Conservation (phyloP, 192 early-diverging fungal genomes). For the Coemansia sp. region DNA sequence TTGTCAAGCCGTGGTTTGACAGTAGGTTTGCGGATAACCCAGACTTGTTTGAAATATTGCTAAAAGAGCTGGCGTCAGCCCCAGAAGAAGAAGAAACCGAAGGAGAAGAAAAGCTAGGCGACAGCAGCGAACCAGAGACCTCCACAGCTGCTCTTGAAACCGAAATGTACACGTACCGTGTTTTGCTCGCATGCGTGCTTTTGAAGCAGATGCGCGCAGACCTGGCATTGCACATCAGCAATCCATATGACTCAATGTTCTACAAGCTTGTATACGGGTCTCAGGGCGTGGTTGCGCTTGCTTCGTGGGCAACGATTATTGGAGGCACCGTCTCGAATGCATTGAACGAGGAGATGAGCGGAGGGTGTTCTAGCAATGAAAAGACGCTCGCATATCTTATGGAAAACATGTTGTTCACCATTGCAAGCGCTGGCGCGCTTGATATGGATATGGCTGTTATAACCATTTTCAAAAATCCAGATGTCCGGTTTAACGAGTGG, state of each 20-base stretch:
- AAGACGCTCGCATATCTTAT: background rate
- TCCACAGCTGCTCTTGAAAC: conserved; percentile 17
- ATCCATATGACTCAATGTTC: conserved; percentile 23
- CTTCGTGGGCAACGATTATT: background rate
- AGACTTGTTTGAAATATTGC: conserved; percentile 18
- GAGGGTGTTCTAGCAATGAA: background rate
- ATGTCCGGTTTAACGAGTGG: background rate
- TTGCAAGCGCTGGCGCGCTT: background rate
- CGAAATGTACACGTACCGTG: conserved; percentile 38
- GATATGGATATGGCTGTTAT: background rate
- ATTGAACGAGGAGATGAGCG: background rate
- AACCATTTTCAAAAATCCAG: background rate
- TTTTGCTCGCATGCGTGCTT: conserved; percentile 28
- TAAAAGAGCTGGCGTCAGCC: conserved; percentile 21
- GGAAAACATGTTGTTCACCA: background rate
- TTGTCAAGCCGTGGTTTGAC: conserved; percentile 43
- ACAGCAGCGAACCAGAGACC: background rate
- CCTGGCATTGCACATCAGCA: conserved; percentile 17
- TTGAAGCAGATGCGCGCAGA: conserved; percentile 46
- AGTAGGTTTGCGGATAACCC: conserved; percentile 9
- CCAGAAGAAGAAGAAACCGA: conserved; percentile 6
- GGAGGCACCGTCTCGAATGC: background rate
- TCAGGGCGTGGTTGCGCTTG: background rate
- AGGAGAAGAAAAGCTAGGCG: background rate
- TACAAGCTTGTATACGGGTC: conserved; percentile 6